Conservation (phyloP, 805 yeast genomes). For the Kurtzmaniella fragi region DNA sequence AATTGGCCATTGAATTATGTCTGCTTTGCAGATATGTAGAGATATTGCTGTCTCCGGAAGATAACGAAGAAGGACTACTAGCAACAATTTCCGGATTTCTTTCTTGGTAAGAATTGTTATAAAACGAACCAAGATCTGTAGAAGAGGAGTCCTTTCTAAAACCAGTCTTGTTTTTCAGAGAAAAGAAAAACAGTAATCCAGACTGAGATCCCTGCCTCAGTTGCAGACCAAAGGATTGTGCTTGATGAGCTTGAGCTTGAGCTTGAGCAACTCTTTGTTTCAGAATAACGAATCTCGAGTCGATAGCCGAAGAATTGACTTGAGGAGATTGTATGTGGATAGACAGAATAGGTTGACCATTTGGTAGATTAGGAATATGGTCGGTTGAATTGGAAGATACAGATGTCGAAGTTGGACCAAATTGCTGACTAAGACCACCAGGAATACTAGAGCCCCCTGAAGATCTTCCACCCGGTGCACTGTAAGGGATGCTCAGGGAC, state of each 20-base stretch:
- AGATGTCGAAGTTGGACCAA: conserved; percentile 1
- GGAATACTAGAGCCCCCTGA: no score
- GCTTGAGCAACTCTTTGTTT: conserved; percentile 63
- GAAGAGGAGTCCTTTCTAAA: conserved; percentile 29
- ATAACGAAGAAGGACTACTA: conserved; percentile 28
- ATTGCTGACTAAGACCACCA: conserved; percentile 1
- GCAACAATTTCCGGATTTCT: conserved; percentile 8
- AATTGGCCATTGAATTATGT: conserved; percentile 75
- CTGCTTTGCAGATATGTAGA: conserved; percentile 38
- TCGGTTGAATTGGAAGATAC: conserved; percentile 9
- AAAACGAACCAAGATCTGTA: conserved; percentile 38
- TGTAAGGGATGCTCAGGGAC: conserved; percentile 61
- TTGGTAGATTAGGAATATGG: conserved; percentile 47
- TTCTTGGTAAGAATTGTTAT: conserved; percentile 32
- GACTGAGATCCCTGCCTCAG: conserved; percentile 41
- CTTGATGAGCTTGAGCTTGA: conserved; percentile 33
- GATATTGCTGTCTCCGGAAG: conserved; percentile 32
- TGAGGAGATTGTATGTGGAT: conserved; percentile 69
- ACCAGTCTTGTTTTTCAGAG: conserved; percentile 33
- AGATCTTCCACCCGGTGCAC: conserved; percentile 62
- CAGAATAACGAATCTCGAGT: conserved; percentile 80
- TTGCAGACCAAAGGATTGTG: conserved; percentile 28
- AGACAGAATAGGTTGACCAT: conserved; percentile 56
- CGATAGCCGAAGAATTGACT: conserved; percentile 57
- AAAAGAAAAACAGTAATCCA: conserved; percentile 47